Percentiles rank a stretch among this genome's conserved stretches.
Evolutionary conservation across 352 stramenopile species (phyloP).

Genomic region (Pythium aristosporum): DNA sequence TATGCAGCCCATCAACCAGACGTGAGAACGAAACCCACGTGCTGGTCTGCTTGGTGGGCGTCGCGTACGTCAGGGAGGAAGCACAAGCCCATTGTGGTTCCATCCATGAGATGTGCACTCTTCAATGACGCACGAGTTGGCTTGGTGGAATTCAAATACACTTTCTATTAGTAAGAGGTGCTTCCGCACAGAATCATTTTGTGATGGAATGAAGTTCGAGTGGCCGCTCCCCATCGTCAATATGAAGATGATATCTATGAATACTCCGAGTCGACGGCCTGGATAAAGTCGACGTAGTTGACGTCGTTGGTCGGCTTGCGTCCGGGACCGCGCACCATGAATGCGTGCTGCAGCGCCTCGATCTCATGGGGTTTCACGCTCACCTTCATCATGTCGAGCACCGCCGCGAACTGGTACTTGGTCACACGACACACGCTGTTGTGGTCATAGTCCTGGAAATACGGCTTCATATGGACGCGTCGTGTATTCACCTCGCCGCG

Average conservation of each 20-base stretch:
- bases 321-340: slow-evolving; percentile 50
- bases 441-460: slow-evolving; percentile 87
- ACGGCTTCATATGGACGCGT: slow-evolving; percentile 83
- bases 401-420: slow-evolving; percentile 79
- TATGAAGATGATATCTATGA: slow-evolving; percentile 24
- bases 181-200: not conserved
- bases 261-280: slow-evolving; percentile 69
- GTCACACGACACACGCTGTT: slow-evolving; percentile 71
- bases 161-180: not conserved
- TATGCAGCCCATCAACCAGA: slow-evolving; percentile 23
- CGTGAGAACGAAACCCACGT: not conserved
- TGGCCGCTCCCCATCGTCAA: not conserved
- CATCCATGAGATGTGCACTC: slow-evolving; percentile 15
- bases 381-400: slow-evolving; percentile 85
- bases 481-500: slow-evolving; percentile 60
- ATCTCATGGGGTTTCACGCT: slow-evolving; percentile 48
- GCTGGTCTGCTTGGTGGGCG: slow-evolving; percentile 18
- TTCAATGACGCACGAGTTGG: slow-evolving; percentile 7
- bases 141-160: not conserved
- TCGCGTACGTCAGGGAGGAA: slow-evolving; percentile 1
- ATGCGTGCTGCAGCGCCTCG: slow-evolving; percentile 48
- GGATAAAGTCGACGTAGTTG: slow-evolving; percentile 78
- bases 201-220: not conserved
- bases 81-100: not conserved
- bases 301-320: slow-evolving; percentile 64